Base-by-base conservation (phyloP, 371 early-diverging fungal genomes). In the Mortierella polycephala region DNA sequence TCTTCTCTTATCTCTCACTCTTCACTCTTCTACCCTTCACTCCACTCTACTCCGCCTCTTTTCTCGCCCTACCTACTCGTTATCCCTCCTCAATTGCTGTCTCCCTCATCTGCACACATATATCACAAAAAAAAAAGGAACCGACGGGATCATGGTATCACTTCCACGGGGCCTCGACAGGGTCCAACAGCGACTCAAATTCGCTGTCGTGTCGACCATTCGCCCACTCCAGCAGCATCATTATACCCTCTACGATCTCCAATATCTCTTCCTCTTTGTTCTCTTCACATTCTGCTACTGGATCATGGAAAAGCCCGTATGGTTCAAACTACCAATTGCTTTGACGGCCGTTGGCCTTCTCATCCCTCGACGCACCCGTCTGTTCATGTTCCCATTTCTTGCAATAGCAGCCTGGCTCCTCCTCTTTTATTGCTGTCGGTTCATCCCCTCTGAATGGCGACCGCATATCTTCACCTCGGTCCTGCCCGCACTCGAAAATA, bases 401-500 rank as follows among this genome's bases (percentile, higher is more conserved):
- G 89, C 91, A 21, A 87, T 90, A 7, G 85, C 87, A 18, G 82
- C 89, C 18, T 92, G 90, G 89, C 75, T 91, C 37, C 60, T 89
- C 46, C 84, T 89, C 23, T 92, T 89, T 57, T 85, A 87, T 60
- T 83, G 87, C 67, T 88, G 86, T 59, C 89, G 90, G 64, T 91
- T 85, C 71, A 89, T 92, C 59, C 89, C 91, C 13, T 67, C 83
- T 39, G 75, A 82, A 7, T 83, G 83, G 72, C 85, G 91, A 59
- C 87, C 86, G 14, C 86, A 86, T 61, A 92, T 91, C 63, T 87
- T 89, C 64, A 91, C 91, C 64, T 87, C 86, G 55, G 79, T 90
- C 41, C 82, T 92, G 40, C 92, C 92, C n/a, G 83, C 88, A 10
- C 82, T 90, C 30, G 92, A 92, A 69, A 86, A 87, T 64, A 86